These are phyloP conservation scores for Penicillium herquei DNA, from an alignment of 495 filamentous ascomycete species.

Conservation along the genomic window DNA sequence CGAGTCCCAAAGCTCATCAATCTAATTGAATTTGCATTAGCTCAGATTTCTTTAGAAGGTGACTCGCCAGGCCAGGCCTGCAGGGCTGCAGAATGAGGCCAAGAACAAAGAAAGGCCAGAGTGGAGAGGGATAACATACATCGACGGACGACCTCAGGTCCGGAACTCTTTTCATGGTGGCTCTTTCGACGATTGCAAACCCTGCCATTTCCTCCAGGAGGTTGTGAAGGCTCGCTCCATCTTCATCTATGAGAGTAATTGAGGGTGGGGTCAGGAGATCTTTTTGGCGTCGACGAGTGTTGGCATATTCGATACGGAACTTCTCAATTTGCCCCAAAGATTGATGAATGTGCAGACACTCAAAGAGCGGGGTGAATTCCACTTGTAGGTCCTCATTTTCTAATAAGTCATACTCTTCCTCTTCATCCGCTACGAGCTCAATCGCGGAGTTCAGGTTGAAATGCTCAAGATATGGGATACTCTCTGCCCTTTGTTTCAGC, in stretches of 20 bases:
- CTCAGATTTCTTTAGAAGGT: background rate
- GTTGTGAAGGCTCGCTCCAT: conserved; percentile 75
- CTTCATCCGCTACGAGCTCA: conserved; percentile 91
- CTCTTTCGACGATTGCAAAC: conserved; percentile 94
- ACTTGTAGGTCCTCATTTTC: conserved; percentile 92
- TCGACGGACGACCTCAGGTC: conserved; percentile 80
- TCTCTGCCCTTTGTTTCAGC: conserved; percentile 76
- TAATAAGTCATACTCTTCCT: conserved; percentile 89
- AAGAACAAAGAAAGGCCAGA: background rate
- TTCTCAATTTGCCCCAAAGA: conserved; percentile 89
- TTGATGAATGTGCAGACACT: conserved; percentile 95
- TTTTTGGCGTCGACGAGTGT: conserved; percentile 85
- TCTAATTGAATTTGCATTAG: conserved; percentile 43
- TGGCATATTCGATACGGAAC: conserved; percentile 86
- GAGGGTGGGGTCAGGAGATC: conserved; percentile 78
- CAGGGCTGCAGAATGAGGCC: background rate
- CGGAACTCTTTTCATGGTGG: conserved; percentile 82
- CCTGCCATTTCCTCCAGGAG: conserved; percentile 91
- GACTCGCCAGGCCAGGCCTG: too few relatives aligned
- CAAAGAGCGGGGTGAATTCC: conserved; percentile 92
- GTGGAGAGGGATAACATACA: conserved; percentile 45
- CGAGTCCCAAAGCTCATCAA: conserved; percentile 97
- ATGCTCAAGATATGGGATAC: conserved; percentile 64
- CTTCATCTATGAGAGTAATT: conserved; percentile 68
- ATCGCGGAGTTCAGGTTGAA: conserved; percentile 96